Base-by-base conservation (phyloP, 176 grass and related monocot species). In the Paspalum vaginatum region DNA sequence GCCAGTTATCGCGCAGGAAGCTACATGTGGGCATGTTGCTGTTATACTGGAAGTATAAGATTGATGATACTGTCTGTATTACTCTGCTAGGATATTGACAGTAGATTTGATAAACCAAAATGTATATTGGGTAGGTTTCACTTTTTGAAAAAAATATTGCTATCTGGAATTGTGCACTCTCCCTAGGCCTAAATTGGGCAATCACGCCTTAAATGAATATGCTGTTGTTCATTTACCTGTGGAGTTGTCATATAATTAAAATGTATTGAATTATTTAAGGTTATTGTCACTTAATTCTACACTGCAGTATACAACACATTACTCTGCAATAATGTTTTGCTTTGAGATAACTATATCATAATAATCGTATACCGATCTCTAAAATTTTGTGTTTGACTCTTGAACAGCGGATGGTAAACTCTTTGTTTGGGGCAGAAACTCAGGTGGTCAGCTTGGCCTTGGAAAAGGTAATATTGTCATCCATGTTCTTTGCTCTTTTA, bases 371-470 rank as follows among this genome's bases (percentile, higher is more conserved):
- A 61, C 14, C 44, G 39, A 54, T 74, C 51, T 61, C 1, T 74
- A 38, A 86, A 44, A 10, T 66, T 58, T 78, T 77, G 15, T 86
- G 18, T 42, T 71, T 13, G 67, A 25, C 17, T 88, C 40, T 69
- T 20, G 42, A 59, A 70, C 81, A 98, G 95, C 45, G 10, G 78
- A 98, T 54, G 92, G 95, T 20, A 83, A 85, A 64, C 95, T 98
- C 79, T 98, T 94, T 21, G 55, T 85, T 69, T 98, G 95, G 95
- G 95, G 95, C 48, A 88, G 86, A 70, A 98, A 98, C 80, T 98
- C 95, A 12, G 90, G 85, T 85, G 95, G 95, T 59, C 95, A 98
- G 82, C 95, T 98, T 87, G 95, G 95, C 37, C 89, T 98, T 83
- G 95, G 95, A 62, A 98, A 93, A 91, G 87, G 95, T 98, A 98